Evolutionary conservation across 768 basidiomycete genomes (phyloP).

Genomic region (Pholiota molesta): DNA sequence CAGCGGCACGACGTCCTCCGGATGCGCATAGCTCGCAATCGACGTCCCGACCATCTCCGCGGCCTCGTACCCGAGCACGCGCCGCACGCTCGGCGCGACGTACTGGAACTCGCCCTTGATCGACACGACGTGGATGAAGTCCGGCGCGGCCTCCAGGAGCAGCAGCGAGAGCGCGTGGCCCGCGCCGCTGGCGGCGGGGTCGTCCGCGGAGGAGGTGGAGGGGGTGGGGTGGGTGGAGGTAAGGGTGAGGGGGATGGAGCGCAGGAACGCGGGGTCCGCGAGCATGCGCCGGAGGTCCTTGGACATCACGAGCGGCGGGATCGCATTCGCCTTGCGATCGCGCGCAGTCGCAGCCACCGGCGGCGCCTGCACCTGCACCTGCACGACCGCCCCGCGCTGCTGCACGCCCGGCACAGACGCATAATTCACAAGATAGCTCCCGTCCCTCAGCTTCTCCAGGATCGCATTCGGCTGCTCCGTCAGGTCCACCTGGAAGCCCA

Average conservation of each 20-base stretch:
- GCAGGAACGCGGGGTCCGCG: slow-evolving; percentile 47
- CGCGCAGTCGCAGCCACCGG: neutral
- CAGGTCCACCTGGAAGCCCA: slow-evolving; percentile 97
- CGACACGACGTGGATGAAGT: slow-evolving; percentile 90
- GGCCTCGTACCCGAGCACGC: slow-evolving; percentile 85
- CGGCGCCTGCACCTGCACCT: no score
- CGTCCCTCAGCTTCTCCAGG: slow-evolving; percentile 75
- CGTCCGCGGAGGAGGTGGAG: slow-evolving; percentile 25
- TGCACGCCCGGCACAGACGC: no score
- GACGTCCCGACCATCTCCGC: slow-evolving; percentile 80
- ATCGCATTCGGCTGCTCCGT: slow-evolving; percentile 86
- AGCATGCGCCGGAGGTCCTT: slow-evolving; percentile 55
- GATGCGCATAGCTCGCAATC: slow-evolving; percentile 84
- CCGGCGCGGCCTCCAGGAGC: slow-evolving; percentile 65
- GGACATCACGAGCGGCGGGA: slow-evolving; percentile 44
- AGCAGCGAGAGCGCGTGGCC: slow-evolving; percentile 58
- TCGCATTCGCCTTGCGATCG: slow-evolving; percentile 34
- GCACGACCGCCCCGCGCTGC: no score
- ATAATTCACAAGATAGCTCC: slow-evolving; percentile 75
- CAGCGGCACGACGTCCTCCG: slow-evolving; percentile 86
- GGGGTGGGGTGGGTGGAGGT: slow-evolving; percentile 38
- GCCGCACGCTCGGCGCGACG: slow-evolving; percentile 78
- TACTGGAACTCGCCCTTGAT: slow-evolving; percentile 94
- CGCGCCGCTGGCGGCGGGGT: slow-evolving; percentile 28
- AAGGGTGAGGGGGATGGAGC: slow-evolving; percentile 48